Percentiles rank a stretch among this genome's conserved stretches.
Conservation (phyloP, 2,329 filamentous ascomycete species). For the Tolypocladium endophyticum region DNA sequence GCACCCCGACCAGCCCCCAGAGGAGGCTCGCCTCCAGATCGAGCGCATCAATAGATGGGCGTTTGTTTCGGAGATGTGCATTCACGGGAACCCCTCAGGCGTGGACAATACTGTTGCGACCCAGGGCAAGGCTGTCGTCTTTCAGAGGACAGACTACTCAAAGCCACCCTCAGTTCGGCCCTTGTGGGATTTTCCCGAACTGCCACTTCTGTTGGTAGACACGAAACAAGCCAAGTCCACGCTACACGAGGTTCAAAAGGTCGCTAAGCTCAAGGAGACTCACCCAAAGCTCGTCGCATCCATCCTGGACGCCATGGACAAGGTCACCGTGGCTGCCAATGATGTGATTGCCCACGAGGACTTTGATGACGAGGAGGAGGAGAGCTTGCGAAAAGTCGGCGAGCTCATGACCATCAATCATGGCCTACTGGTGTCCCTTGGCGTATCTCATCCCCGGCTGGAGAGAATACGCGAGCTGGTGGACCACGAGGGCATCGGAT, state of each 20-base stretch:
- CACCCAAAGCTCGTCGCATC: constrained; percentile 70
- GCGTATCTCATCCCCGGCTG: constrained; percentile 87
- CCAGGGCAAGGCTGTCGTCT: constrained; percentile 88
- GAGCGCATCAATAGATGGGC: constrained; percentile 97
- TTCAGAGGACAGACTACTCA: constrained; percentile 67
- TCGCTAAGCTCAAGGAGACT: constrained; percentile 56
- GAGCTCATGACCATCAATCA: constrained; percentile 92
- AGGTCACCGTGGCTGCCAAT: constrained; percentile 48
- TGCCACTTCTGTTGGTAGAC: constrained; percentile 83
- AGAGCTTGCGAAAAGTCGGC: constrained; percentile 63
- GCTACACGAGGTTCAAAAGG: constrained; percentile 75
- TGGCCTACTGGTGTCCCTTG: constrained; percentile 78
- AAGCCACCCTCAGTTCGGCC: constrained; percentile 68
- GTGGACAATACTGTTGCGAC: constrained; percentile 95
- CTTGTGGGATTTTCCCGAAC: constrained; percentile 79
- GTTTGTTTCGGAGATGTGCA: constrained; percentile 93
- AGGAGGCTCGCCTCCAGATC: constrained; percentile 81
- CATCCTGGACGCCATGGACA: constrained; percentile 79
- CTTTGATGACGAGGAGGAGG: constrained; percentile 55
- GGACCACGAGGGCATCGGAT: constrained; percentile 81
- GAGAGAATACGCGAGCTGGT: constrained; percentile 87
- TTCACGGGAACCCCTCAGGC: constrained; percentile 92
- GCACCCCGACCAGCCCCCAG: constrained; percentile 78
- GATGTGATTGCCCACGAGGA: constrained; percentile 46
- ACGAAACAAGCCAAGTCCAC: constrained; percentile 84